Base-by-base conservation (phyloP, 495 filamentous ascomycete species). In the Durotheca rogersii region DNA sequence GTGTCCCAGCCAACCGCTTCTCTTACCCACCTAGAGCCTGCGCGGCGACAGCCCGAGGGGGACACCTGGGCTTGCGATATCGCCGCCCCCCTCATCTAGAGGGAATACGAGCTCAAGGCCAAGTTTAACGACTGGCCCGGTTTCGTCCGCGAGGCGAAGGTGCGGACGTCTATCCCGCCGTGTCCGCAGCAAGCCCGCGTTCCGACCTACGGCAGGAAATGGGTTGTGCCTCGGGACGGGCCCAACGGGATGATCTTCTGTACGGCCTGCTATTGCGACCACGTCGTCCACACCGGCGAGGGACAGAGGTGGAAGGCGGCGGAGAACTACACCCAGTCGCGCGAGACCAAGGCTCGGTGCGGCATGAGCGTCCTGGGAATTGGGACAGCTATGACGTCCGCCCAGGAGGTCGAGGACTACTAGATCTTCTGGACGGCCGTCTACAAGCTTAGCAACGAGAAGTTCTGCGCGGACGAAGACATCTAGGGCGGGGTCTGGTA, bases 401-500 rank as follows among this genome's bases (percentile, higher is more conserved):
- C 66, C 4, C 49, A 62, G 11, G 56, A 67, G 37, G 52, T 44
- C 1, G 61, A 67, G 15, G 51, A 66, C 18, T 66, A 55, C 25
- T 11, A 25, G 16, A 20, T 49, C 6, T 68, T 66, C 47, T 68
- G 66, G 66, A 53, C 56, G 12, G 56, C 55, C n/a, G 43, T 59
- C 16, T 37, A 41, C 12, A 54, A 60, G 18, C 39, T 61, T 1
- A 36, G 38, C 15, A 47, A 46, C 3, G 56, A 64, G 35, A 67
- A 62, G 12, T 53, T 42, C 9, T 69, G 62, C 25, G 62, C 62
- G 0, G 56, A 61, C 19, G 62, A 59, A 16, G 69, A 67, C 7
- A 67, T 72, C 47, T 59, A 51, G 4, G 58, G 61, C 10, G 58
- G 67, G 14, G 54, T 58, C 19, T 71, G 69, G 69, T 68, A 65